phyloP scores from a whole-genome alignment of 495 filamentous ascomycete species.

The Tuber brumale region DNA sequence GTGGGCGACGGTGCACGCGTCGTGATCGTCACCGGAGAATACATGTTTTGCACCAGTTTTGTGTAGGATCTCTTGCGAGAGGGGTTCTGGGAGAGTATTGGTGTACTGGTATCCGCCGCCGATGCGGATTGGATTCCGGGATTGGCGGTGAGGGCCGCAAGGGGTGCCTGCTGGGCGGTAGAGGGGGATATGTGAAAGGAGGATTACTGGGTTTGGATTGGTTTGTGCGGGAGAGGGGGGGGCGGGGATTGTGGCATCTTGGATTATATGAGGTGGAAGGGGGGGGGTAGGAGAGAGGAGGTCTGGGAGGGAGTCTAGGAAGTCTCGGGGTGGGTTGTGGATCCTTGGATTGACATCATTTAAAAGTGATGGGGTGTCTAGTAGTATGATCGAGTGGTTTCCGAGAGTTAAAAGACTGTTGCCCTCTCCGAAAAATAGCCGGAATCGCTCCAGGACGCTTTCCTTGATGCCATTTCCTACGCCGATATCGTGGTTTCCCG shows the following conservation, averaged over 20 bases:
- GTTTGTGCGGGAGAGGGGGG: not conserved
- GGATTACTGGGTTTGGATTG: constrained; percentile 49
- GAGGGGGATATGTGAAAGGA: constrained; percentile 82
- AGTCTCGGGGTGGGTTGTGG: constrained; percentile 67
- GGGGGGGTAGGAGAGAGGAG: not conserved
- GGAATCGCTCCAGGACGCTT: constrained; percentile 71
- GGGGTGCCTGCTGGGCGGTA: constrained; percentile 71
- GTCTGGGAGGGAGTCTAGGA: constrained; percentile 54
- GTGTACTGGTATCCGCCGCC: constrained; percentile 83
- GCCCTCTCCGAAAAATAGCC: constrained; percentile 75
- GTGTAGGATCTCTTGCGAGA: constrained; percentile 63
- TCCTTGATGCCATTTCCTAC: constrained; percentile 75
- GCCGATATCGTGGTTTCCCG: constrained; percentile 90
- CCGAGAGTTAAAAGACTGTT: constrained; percentile 83
- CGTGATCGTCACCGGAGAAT: constrained; percentile 93
- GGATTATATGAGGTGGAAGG: not conserved
- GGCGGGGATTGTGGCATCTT: not conserved
- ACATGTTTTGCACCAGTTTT: constrained; percentile 65
- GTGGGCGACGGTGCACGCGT: constrained; percentile 85
- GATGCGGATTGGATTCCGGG: constrained; percentile 69
- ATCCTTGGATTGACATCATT: constrained; percentile 51
- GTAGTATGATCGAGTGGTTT: constrained; percentile 87
- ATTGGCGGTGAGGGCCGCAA: constrained; percentile 79
- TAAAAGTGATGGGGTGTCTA: constrained; percentile 75
- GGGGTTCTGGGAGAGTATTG: constrained; percentile 70